These are phyloP conservation scores for Botryotinia globosa DNA, from an alignment of 2,329 filamentous ascomycete genomes.

Conservation along the genomic window DNA sequence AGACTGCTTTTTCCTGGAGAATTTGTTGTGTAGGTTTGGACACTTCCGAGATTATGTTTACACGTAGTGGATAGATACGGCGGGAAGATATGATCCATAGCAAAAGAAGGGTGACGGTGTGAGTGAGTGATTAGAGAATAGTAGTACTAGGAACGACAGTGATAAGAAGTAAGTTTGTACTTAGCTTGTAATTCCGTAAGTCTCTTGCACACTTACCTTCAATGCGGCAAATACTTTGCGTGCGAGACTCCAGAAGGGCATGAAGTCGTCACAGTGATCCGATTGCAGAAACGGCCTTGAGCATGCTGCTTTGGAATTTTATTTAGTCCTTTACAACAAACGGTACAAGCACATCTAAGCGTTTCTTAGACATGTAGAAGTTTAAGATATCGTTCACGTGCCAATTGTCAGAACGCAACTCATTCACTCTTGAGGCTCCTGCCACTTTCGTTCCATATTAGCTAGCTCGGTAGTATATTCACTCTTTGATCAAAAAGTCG, in stretches of 20 bases:
- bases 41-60: too few species aligned
- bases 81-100: neutral
- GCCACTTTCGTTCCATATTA: neutral
- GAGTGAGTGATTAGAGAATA: neutral
- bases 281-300: rapidly evolving
- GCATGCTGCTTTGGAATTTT: neutral
- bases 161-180: neutral
- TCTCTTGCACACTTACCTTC: neutral
- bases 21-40: neutral
- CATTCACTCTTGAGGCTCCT: neutral
- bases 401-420: neutral
- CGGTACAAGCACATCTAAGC: neutral
- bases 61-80: too few species aligned
- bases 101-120: neutral
- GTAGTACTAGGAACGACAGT: neutral
- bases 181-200: neutral
- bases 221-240: neutral
- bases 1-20: neutral
- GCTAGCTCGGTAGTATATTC: neutral
- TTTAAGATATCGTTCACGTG: neutral
- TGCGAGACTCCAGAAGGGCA: neutral
- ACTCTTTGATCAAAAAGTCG: neutral
- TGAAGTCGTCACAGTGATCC: neutral
- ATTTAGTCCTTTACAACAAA: neutral
- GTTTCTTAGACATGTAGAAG: neutral